Conservation (phyloP, 2,329 filamentous ascomycete species). For the Cercospora citrullina region DNA sequence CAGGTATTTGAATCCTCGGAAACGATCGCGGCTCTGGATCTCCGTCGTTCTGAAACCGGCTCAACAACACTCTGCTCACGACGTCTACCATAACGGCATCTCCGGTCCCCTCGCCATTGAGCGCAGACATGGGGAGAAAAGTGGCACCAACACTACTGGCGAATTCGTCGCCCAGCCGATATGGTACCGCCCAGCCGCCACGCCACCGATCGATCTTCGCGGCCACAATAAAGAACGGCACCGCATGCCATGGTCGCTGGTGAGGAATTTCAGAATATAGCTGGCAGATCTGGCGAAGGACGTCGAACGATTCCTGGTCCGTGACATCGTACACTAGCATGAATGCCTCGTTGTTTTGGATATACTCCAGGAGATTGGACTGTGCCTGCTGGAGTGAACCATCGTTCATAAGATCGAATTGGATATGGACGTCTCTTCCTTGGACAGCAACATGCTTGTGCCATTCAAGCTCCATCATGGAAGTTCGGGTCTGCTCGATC, state of each 20-base stretch:
- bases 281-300: conserved; percentile 8
- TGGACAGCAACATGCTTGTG: conserved; percentile 19
- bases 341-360: conserved; percentile 15
- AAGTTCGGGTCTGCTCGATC: conserved; percentile 7
- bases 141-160: conserved; percentile 7
- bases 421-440: conserved; percentile 15
- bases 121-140: conserved; percentile 14
- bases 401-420: conserved; percentile 15
- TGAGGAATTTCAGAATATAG: conserved; percentile 11
- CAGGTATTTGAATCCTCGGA: background rate
- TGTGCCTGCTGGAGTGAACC: conserved; percentile 5
- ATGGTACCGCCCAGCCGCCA: conserved; percentile 16
- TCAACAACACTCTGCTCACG: conserved; percentile 11
- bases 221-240: conserved; percentile 15
- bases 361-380: conserved; percentile 6
- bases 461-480: conserved; percentile 16
- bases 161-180: conserved; percentile 10
- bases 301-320: conserved; percentile 12
- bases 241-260: conserved; percentile 7
- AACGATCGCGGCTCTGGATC: conserved; percentile 3
- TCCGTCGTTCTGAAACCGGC: conserved; percentile 14
- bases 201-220: conserved; percentile 18
- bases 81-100: conserved; percentile 15
- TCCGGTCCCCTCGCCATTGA: conserved; percentile 18
- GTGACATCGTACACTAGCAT: conserved; percentile 20